Conservation (phyloP, 768 basidiomycete species). For the Pholiota microspora region DNA sequence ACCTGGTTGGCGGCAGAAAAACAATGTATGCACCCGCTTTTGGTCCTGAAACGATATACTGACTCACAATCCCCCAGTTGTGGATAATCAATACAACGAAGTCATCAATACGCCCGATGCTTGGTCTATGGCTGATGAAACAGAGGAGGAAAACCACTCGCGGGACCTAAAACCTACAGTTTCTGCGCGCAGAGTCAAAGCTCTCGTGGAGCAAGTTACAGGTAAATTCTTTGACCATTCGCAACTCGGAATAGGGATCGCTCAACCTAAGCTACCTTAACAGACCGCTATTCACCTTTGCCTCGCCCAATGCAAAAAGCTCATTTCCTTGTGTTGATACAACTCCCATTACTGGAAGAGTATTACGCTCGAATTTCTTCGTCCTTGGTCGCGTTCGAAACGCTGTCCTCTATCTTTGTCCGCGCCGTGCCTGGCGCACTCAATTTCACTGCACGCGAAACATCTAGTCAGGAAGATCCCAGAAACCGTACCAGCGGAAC, state of each 20-base stretch:
- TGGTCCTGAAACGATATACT: background rate
- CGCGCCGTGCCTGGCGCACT: conserved; percentile 93
- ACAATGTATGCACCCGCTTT: conserved; percentile 61
- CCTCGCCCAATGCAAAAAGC: conserved; percentile 75
- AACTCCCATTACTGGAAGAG: conserved; percentile 77
- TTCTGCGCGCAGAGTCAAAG: conserved; percentile 80
- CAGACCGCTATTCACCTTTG: conserved; percentile 90
- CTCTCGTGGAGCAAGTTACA: conserved; percentile 89
- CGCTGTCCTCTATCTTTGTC: conserved; percentile 81
- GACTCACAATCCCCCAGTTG: conserved; percentile 50
- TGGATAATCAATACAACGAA: conserved; percentile 81
- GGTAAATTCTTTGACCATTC: conserved; percentile 45
- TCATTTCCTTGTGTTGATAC: conserved; percentile 81
- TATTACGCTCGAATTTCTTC: conserved; percentile 79
- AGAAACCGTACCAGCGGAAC: conserved; percentile 76
- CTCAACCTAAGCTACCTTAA: too few relatives aligned
- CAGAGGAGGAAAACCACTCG: conserved; percentile 38
- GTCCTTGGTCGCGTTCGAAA: conserved; percentile 93
- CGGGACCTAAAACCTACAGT: conserved; percentile 67
- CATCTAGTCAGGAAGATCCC: conserved; percentile 49
- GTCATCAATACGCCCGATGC: conserved; percentile 81
- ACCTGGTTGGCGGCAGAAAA: conserved; percentile 90
- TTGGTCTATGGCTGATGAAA: conserved; percentile 76
- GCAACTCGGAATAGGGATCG: too few relatives aligned
- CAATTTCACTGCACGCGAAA: conserved; percentile 44